Conservation (phyloP, 345 rosid species). For the Isatis tinctoria region DNA sequence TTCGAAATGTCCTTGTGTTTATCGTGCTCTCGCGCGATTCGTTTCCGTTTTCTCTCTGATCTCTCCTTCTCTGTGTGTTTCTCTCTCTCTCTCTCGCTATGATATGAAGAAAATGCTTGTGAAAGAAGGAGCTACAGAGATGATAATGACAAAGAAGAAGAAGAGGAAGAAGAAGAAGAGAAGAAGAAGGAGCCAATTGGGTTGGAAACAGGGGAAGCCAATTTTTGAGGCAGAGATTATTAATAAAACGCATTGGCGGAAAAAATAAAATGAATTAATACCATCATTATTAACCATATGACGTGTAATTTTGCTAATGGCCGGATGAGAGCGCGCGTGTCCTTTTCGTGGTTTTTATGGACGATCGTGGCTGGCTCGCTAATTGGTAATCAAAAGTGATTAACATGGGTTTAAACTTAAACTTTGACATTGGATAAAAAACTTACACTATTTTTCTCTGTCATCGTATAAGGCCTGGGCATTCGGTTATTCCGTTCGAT, state of each 20-base stretch:
- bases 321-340: neutral
- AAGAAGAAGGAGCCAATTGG: conserved; percentile 8
- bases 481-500: no score
- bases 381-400: neutral
- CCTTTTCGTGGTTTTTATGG: conserved; percentile 9
- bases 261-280: neutral
- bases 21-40: neutral
- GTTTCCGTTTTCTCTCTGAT: conserved; percentile 12
- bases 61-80: neutral
- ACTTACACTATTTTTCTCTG: neutral
- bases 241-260: neutral
- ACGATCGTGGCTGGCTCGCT: conserved; percentile 2
- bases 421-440: no score
- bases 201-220: conserved; percentile 30
- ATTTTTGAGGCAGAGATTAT: conserved; percentile 14
- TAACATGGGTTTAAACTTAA: neutral
- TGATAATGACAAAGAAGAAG: conserved; percentile 6
- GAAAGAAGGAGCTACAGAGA: conserved; percentile 16
- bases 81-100: neutral
- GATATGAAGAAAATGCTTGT: neutral
- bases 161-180: conserved; percentile 7
- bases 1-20: neutral
- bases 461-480: neutral
- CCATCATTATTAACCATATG: neutral
- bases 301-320: conserved; percentile 18